Evolutionary conservation across 371 early-diverging fungal species (phyloP).

Genomic region (Mucor saturninus): DNA sequence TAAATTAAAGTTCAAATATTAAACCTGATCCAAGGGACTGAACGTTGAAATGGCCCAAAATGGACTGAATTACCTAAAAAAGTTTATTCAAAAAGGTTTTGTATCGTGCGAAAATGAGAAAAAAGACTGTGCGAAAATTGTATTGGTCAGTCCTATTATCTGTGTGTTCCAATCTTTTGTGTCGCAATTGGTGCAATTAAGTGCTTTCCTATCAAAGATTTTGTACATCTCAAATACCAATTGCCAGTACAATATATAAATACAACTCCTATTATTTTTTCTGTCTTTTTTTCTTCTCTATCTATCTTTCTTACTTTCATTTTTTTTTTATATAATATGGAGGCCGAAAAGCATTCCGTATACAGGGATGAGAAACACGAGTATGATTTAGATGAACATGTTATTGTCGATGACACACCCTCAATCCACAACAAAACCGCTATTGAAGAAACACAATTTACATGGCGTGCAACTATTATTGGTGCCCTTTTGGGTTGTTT

Average conservation of each 20-base stretch:
- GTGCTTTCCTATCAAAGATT: too few species aligned
- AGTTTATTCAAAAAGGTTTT: neutral
- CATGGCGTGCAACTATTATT: constrained; percentile 67
- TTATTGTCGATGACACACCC: constrained; percentile 22
- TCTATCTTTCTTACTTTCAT: constrained; percentile 2
- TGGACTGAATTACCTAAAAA: constrained; percentile 23
- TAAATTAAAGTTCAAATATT: too few species aligned
- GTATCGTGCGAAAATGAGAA: constrained; percentile 23
- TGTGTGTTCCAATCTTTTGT: neutral
- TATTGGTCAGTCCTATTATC: neutral
- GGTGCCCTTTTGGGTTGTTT: constrained; percentile 72
- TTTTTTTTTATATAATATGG: constrained; percentile 6
- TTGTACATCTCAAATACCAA: too few species aligned
- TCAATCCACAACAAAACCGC: constrained; percentile 5
- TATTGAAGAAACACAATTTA: constrained; percentile 50
- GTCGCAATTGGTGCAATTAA: neutral
- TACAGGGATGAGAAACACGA: constrained; percentile 37
- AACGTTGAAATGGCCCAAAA: constrained; percentile 3
- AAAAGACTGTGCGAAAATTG: constrained; percentile 20
- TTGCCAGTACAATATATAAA: neutral
- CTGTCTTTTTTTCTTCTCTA: neutral
- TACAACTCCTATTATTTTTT: neutral
- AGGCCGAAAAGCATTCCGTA: neutral
- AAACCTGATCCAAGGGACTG: too few species aligned
- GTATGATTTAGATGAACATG: constrained; percentile 37